Evolutionary conservation across 2,329 filamentous ascomycete genomes (phyloP), one percentile per base, ranked within the genome.

Genomic region (Colletotrichum coccodes): DNA sequence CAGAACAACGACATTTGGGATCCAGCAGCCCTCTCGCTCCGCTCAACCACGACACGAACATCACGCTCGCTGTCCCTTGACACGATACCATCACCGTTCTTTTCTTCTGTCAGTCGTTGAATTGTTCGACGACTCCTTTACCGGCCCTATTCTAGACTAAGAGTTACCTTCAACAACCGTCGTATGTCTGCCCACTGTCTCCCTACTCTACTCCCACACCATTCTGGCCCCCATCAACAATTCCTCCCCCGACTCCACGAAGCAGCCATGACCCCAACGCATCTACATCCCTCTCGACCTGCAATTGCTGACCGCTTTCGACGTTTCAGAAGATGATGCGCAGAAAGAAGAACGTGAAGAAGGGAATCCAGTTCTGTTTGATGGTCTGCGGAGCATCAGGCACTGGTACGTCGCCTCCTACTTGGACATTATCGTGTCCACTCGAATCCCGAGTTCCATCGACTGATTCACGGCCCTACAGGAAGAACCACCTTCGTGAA

Each of bases 291-390:
- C 28, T 28, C 70, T 9, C 42, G 68, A 69, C 52, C 62, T 71
- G n/a, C 62, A 71, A 38, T 70, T 68, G 73, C 78, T 81, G 66
- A 81, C 74, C 46, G 30, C 34, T 53, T 38, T 42, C 52, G 12
- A 36, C 32, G 32, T 58, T 76, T 71, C 82, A 94, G 91, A 94
- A 97, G 84, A 96, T 97, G 93, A 95, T 98, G 82, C 95, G 96
- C 86, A 92, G 94, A 85, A 99, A 99, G 95, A 99, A 99, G 93
- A 98, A 99, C 90, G 95, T 99, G 86, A 98, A 98, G 93, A 98
- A 98, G 90, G 96, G 96, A 81, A 98, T 99, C 80, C 96, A 99
- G 89, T 99, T 99, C 88, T 98, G 95, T 84, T 85, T 99, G 90
- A 99, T 99, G 96, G 96, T 99, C 79, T 98, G 96, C 82, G 96